Evolutionary conservation across 208 protist species (phyloP).

Genomic region (Acanthamoeba royreba): DNA sequence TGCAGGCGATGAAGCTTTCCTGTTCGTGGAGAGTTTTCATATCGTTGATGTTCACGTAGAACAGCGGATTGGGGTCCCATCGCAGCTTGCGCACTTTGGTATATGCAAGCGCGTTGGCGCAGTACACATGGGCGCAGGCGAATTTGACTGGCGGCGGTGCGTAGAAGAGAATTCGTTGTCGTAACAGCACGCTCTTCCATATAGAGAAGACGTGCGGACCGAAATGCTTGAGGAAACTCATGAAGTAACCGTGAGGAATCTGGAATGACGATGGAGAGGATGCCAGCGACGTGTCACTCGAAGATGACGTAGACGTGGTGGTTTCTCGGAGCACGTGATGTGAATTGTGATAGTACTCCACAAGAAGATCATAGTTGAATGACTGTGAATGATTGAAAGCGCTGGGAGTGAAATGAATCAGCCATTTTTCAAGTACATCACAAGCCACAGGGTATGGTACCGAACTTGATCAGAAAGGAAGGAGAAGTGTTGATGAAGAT

Average conservation of each 20-base stretch:
- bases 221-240: background rate
- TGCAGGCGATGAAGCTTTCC: background rate
- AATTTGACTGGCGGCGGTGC: background rate
- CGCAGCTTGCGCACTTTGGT: background rate
- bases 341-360: background rate
- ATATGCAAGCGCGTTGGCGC: background rate
- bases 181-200: slow-evolving; percentile 1
- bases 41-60: slow-evolving; percentile 44
- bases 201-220: background rate
- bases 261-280: background rate
- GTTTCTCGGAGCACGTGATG: background rate
- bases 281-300: background rate
- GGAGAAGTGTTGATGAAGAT: background rate
- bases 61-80: background rate
- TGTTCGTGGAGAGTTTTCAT: background rate
- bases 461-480: slow-evolving; percentile 26
- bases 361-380: background rate
- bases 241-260: background rate
- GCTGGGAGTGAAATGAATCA: background rate
- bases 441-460: background rate
- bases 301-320: background rate
- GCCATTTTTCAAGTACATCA: background rate
- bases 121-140: slow-evolving; percentile 9
- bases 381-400: background rate
- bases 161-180: slow-evolving; percentile 21